Evolutionary conservation across 2,329 filamentous ascomycete species (phyloP).

Genomic region (Colletotrichum karsti): DNA sequence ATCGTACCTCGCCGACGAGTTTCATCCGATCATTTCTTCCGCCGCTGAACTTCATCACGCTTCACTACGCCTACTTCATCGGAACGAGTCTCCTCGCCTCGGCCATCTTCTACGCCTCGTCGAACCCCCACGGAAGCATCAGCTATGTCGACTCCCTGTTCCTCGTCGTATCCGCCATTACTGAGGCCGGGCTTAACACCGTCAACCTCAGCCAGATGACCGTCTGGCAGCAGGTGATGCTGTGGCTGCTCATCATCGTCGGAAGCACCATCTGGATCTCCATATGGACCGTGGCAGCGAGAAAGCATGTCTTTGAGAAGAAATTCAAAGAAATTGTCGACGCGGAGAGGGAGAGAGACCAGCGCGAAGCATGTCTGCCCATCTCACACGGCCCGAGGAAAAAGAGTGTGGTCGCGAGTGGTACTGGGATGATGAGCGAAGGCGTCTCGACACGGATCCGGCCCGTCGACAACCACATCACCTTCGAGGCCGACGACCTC

Average conservation of each 20-base stretch:
- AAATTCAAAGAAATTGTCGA: slow-evolving; percentile 64
- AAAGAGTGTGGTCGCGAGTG: neutral
- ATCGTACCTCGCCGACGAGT: neutral
- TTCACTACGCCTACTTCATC: slow-evolving; percentile 76
- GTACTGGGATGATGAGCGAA: neutral
- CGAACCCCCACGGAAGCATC: slow-evolving; percentile 59
- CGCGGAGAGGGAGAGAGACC: slow-evolving; percentile 43
- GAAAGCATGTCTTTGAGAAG: slow-evolving; percentile 69
- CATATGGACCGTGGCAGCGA: slow-evolving; percentile 67
- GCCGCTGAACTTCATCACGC: slow-evolving; percentile 67
- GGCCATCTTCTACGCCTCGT: slow-evolving; percentile 68
- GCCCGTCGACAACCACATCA: neutral
- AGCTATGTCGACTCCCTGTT: slow-evolving; percentile 73
- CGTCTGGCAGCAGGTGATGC: slow-evolving; percentile 72
- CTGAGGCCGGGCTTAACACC: slow-evolving; percentile 73
- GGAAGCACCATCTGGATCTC: slow-evolving; percentile 75
- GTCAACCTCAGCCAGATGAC: slow-evolving; percentile 71
- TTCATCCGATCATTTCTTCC: slow-evolving; percentile 34
- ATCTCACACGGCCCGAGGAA: neutral
- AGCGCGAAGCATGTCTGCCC: slow-evolving; percentile 38
- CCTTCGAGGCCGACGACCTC: neutral
- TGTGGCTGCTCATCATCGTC: slow-evolving; percentile 72
- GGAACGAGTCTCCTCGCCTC: slow-evolving; percentile 62
- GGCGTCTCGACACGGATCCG: neutral
- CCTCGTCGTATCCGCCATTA: slow-evolving; percentile 72